These are phyloP conservation scores for Penicillium sp. DNA, from an alignment of 2,329 filamentous ascomycete genomes.

Conservation along the genomic window DNA sequence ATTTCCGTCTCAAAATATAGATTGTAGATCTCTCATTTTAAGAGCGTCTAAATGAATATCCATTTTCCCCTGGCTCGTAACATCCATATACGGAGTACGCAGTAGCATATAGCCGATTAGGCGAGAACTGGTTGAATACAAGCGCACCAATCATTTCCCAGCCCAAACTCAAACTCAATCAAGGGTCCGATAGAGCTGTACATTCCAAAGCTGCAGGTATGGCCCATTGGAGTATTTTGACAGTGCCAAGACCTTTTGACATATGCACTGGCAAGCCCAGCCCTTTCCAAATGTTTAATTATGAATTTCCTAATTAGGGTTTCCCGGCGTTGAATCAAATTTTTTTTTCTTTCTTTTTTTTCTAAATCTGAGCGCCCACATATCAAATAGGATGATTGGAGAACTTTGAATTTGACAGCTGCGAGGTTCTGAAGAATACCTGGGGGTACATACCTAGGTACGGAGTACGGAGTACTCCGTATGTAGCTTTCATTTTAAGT, in stretches of 20 bases:
- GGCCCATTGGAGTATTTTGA: conserved; percentile 11
- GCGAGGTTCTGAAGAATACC: background rate
- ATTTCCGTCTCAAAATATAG: background rate
- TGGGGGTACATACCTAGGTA: too few relatives aligned
- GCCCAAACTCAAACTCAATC: background rate
- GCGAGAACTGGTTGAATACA: background rate
- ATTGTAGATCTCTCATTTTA: background rate
- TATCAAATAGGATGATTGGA: conserved; percentile 2
- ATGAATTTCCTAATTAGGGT: background rate
- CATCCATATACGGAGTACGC: too few relatives aligned
- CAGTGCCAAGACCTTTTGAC: conserved; percentile 7
- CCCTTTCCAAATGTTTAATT: background rate
- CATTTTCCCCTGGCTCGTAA: background rate
- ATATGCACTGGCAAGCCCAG: conserved; percentile 14
- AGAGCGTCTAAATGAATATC: background rate
- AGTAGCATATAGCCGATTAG: background rate
- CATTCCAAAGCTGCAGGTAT: conserved; percentile 10
- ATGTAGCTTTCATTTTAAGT: background rate
- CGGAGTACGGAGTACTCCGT: too few relatives aligned
- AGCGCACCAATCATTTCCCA: background rate
- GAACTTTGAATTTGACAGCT: conserved; percentile 2
- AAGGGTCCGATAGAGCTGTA: background rate
- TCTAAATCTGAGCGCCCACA: conserved; percentile 12
- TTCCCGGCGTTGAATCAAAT: background rate
- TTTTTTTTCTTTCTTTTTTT: background rate